Conservation (phyloP, 257 asterid genomes). For the Nemophila menziesii region DNA sequence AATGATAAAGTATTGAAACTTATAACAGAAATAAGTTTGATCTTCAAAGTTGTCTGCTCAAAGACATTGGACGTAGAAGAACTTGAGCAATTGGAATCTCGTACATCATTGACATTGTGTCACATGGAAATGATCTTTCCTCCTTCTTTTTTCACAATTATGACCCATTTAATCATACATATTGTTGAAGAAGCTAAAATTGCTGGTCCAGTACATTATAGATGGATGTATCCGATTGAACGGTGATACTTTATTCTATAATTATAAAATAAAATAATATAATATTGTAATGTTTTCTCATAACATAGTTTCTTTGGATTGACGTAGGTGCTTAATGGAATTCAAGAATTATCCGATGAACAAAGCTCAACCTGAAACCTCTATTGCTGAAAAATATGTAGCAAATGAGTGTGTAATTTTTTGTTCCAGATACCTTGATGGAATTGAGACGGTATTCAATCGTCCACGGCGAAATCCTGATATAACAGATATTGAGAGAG, state of each 20-base stretch:
- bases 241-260: background rate
- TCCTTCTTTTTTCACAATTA: background rate
- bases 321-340: background rate
- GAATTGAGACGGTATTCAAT: constrained; percentile 7
- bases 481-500: background rate
- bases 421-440: constrained; percentile 9
- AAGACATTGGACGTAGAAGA: background rate
- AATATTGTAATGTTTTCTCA: background rate
- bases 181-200: background rate
- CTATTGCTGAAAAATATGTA: constrained; percentile 6
- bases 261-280: background rate
- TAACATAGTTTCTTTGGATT: background rate
- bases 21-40: background rate
- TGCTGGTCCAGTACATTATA: background rate
- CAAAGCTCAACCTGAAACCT: constrained; percentile 5
- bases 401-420: constrained; percentile 11
- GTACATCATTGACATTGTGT: background rate
- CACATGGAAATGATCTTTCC: background rate
- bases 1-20: background rate
- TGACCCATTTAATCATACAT: background rate
- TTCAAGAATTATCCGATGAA: constrained; percentile 1
- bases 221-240: background rate
- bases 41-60: background rate
- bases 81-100: background rate
- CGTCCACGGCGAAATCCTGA: constrained; percentile 2